Percentiles rank a stretch among this genome's conserved stretches.
These are phyloP conservation scores for Populus hybrid DNA, from an alignment of 441 rosid species.

Conservation along the genomic window DNA sequence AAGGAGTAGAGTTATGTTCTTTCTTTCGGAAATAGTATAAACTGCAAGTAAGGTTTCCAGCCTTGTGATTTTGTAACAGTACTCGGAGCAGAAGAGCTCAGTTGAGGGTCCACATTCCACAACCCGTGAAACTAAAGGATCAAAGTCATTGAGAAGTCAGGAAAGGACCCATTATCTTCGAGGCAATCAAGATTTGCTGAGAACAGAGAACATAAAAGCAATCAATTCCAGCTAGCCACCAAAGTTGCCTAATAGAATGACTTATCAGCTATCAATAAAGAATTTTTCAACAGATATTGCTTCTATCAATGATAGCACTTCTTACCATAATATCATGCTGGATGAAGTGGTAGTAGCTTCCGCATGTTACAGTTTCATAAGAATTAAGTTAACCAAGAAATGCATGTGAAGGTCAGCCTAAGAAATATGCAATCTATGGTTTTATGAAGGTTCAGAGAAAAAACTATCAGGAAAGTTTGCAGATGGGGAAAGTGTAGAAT, in stretches of 20 bases:
- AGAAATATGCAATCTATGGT: not conserved
- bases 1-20: constrained; percentile 1
- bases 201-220: not conserved
- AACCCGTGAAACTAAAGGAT: not conserved
- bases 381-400: not conserved
- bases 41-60: constrained; percentile 19
- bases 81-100: not conserved
- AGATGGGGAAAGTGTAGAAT: not conserved
- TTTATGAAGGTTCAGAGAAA: not conserved
- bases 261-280: not conserved
- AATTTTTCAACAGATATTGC: not conserved
- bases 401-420: not conserved
- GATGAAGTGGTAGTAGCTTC: not conserved
- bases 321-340: not conserved
- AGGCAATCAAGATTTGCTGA: not conserved
- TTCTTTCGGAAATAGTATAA: constrained; percentile 3
- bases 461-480: not conserved
- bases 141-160: not conserved
- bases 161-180: not conserved
- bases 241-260: not conserved
- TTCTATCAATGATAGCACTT: not conserved
- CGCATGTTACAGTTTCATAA: not conserved
- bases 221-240: not conserved
- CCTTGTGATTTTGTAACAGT: not conserved
- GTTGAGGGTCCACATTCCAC: constrained; percentile 3